Evolutionary conservation across 441 rosid genomes (phyloP).

Genomic region (Adansonia rubrostipa): DNA sequence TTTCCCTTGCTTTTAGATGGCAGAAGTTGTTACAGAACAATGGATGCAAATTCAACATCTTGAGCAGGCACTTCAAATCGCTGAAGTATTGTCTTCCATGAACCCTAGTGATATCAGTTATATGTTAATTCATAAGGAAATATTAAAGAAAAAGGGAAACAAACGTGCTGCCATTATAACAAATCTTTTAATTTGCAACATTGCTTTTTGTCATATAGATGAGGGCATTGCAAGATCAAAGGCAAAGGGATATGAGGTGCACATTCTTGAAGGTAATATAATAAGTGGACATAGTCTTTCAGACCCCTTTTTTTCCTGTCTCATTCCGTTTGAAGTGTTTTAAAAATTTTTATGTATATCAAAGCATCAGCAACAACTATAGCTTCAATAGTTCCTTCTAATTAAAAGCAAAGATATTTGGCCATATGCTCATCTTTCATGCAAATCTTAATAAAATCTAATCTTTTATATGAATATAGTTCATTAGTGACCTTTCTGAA

Average conservation of each 20-base stretch:
- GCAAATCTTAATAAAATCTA: slow-evolving; percentile 18
- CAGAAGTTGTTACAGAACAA: slow-evolving; percentile 64
- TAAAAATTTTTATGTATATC: background rate
- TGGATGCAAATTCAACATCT: slow-evolving; percentile 92
- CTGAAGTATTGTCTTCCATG: slow-evolving; percentile 33
- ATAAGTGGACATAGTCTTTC: background rate
- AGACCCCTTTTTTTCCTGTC: background rate
- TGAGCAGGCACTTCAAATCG: slow-evolving; percentile 71
- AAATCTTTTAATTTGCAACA: slow-evolving; percentile 1
- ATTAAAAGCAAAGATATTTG: background rate
- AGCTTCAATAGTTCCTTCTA: background rate
- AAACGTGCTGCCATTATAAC: slow-evolving; percentile 1
- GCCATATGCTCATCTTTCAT: background rate
- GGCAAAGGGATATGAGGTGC: slow-evolving; percentile 49
- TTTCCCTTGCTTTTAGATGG: slow-evolving; percentile 50
- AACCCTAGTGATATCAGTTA: background rate
- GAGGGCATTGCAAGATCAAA: slow-evolving; percentile 51
- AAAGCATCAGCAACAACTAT: background rate
- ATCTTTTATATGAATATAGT: slow-evolving; percentile 41
- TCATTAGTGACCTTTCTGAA: slow-evolving; percentile 40
- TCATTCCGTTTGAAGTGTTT: background rate
- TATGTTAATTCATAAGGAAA: slow-evolving; percentile 5
- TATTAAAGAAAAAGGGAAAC: background rate
- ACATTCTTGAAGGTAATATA: slow-evolving; percentile 68
- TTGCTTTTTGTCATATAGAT: slow-evolving; percentile 43